Conservation (phyloP, 306 rosid genomes). For the Cyamopsis tetragonoloba region DNA sequence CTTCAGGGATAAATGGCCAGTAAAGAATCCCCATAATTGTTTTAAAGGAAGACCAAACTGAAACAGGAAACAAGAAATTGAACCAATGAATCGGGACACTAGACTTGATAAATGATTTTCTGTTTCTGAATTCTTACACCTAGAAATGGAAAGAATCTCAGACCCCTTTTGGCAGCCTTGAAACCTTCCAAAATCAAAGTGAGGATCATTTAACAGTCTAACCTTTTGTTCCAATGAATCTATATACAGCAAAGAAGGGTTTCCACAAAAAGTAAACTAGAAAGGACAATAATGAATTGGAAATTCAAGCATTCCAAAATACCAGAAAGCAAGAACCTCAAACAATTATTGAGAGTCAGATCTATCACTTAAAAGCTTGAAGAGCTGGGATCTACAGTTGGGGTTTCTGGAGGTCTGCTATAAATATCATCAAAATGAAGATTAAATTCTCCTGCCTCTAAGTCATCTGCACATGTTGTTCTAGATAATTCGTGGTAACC, state of each 20-base stretch:
- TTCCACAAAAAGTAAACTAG: constrained; percentile 1
- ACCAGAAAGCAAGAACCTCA: constrained; percentile 33
- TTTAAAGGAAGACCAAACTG: background rate
- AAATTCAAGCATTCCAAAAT: constrained; percentile 33
- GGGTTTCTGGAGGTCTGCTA: constrained; percentile 52
- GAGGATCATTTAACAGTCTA: constrained; percentile 27
- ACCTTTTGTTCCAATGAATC: constrained; percentile 34
- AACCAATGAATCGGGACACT: background rate
- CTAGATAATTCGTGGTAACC: constrained; percentile 40
- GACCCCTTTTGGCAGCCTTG: background rate
- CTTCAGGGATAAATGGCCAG: background rate
- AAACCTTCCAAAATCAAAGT: constrained; percentile 18
- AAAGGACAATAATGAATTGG: constrained; percentile 30
- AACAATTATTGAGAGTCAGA: constrained; percentile 34
- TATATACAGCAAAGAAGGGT: constrained; percentile 77
- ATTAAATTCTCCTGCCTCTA: constrained; percentile 53
- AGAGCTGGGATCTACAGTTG: constrained; percentile 33
- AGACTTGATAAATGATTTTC: background rate
- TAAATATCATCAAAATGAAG: constrained; percentile 83
- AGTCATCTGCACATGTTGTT: constrained; percentile 44
- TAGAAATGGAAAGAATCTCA: constrained; percentile 22
- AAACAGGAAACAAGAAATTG: background rate
- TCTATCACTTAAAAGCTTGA: constrained; percentile 38
- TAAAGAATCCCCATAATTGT: background rate
- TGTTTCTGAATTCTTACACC: constrained; percentile 22